Percentiles rank a stretch among this genome's conserved stretches.
Conservation (phyloP, 179 eudicot genomes). For the Drosera spatulata region DNA sequence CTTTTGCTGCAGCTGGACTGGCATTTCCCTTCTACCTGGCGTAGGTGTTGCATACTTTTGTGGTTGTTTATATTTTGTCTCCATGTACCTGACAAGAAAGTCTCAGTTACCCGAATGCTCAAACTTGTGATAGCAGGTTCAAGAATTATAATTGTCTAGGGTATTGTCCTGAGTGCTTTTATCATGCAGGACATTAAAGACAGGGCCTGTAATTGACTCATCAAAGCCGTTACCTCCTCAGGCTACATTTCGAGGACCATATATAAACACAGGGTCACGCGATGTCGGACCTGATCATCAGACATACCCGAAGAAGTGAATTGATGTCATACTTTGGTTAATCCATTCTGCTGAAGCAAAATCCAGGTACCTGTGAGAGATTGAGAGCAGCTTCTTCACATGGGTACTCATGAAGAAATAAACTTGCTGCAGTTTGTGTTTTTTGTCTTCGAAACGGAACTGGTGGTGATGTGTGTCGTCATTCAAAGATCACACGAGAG, state of each 20-base stretch:
- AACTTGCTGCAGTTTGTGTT: too few relatives aligned
- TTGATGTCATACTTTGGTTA: background rate
- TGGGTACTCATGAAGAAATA: too few relatives aligned
- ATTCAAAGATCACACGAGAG: too few relatives aligned
- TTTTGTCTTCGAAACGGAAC: too few relatives aligned
- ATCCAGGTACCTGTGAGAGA: too few relatives aligned
- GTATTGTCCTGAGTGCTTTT: background rate
- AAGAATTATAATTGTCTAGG: background rate
- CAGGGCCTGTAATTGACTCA: conserved; percentile 76
- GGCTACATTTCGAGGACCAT: conserved; percentile 96
- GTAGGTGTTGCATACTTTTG: conserved; percentile 29
- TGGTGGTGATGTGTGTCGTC: too few relatives aligned
- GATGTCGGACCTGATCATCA: conserved; percentile 85
- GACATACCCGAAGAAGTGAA: conserved; percentile 56
- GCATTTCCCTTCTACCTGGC: conserved; percentile 96
- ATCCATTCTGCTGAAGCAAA: too few relatives aligned
- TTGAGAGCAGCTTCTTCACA: too few relatives aligned
- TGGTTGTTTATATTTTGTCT: background rate
- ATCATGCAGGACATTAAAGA: conserved; percentile 48
- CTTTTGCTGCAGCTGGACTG: conserved; percentile 74
- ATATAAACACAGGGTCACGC: conserved; percentile 90
- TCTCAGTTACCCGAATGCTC: too few relatives aligned
- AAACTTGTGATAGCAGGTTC: background rate
- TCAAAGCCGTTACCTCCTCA: conserved; percentile 94
- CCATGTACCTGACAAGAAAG: too few relatives aligned